Evolutionary conservation across 371 early-diverging fungal species (phyloP).

Genomic region (Paraphysoderma sedebokerense): DNA sequence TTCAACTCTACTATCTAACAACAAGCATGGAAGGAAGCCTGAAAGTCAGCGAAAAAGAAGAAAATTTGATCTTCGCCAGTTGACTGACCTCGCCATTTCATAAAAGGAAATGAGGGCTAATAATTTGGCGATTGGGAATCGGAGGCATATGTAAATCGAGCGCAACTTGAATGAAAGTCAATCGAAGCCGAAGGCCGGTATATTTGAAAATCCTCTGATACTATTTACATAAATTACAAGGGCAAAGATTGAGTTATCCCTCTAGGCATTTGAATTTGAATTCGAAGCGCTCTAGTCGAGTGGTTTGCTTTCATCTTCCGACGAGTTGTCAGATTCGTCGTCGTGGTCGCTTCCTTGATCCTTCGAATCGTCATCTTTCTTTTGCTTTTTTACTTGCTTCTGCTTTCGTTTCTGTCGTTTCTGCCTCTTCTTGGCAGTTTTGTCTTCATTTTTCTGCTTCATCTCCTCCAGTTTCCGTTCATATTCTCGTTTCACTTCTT

Average conservation of each 20-base stretch:
- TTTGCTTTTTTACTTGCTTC: slow-evolving; percentile 8
- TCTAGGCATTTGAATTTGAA: too few species aligned
- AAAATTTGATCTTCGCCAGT: too few species aligned
- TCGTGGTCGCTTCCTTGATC: not conserved
- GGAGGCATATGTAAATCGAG: too few species aligned
- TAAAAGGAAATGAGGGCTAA: too few species aligned
- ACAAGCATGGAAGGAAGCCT: too few species aligned
- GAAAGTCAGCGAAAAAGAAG: too few species aligned
- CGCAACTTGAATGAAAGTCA: not conserved
- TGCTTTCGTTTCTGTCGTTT: slow-evolving; percentile 55
- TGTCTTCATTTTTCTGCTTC: slow-evolving; percentile 47
- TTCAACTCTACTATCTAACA: too few species aligned
- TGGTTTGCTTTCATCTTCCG: not conserved
- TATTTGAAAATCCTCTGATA: not conserved
- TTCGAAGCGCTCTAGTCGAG: too few species aligned
- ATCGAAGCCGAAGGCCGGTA: not conserved
- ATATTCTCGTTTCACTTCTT: slow-evolving; percentile 30
- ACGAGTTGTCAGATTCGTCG: not conserved
- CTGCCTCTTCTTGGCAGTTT: slow-evolving; percentile 68
- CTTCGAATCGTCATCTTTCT: slow-evolving; percentile 3
- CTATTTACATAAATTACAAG: too few species aligned
- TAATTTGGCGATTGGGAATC: too few species aligned
- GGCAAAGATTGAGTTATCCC: too few species aligned
- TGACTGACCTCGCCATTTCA: too few species aligned
- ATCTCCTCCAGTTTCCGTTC: slow-evolving; percentile 33